Evolutionary conservation across 2,329 filamentous ascomycete species (phyloP).

Genomic region (Verticillium isaacii): DNA sequence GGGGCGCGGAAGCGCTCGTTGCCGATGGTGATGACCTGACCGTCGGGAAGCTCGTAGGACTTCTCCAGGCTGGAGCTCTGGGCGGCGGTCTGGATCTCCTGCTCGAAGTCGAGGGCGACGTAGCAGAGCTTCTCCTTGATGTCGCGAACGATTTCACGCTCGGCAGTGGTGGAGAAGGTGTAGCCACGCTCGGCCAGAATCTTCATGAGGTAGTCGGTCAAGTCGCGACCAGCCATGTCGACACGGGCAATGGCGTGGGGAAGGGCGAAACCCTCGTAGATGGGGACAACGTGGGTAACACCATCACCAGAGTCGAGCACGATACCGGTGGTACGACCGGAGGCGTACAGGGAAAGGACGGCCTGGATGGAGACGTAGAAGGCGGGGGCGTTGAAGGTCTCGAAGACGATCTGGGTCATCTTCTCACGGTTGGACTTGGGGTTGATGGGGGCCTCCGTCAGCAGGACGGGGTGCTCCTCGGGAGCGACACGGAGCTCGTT

Average conservation of each 20-base stretch:
- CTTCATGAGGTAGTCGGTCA: constrained; percentile 99
- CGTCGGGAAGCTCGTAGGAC: constrained; percentile 99
- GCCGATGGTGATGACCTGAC: constrained; percentile 99
- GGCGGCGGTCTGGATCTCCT: constrained; percentile 99
- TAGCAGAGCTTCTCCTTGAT: constrained; percentile 99
- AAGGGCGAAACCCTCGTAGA: constrained; percentile 99
- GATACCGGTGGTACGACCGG: constrained; percentile 99
- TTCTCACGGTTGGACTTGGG: constrained; percentile 99
- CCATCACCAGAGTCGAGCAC: constrained; percentile 99
- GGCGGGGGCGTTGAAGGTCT: constrained; percentile 99
- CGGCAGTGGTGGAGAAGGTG: constrained; percentile 98
- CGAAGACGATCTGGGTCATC: constrained; percentile 99
- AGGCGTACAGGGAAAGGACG: constrained; percentile 98
- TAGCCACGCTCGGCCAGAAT: constrained; percentile 99
- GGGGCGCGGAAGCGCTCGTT: constrained; percentile 99
- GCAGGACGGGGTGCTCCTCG: constrained; percentile 98
- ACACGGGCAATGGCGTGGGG: constrained; percentile 99
- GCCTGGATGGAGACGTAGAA: constrained; percentile 99
- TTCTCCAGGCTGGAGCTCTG: constrained; percentile 99
- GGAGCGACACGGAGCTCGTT: constrained; percentile 99
- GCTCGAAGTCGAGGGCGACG: constrained; percentile 99
- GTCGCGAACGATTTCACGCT: constrained; percentile 99
- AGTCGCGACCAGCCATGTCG: constrained; percentile 99
- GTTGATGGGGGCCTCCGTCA: constrained; percentile 99
- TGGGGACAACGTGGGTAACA: constrained; percentile 99